A percentile compares a stretch with the other conserved stretches of the same genome.
These are phyloP conservation scores for Aureobasidium sp. DNA, from an alignment of 2,329 filamentous ascomycete genomes.

Conservation along the genomic window DNA sequence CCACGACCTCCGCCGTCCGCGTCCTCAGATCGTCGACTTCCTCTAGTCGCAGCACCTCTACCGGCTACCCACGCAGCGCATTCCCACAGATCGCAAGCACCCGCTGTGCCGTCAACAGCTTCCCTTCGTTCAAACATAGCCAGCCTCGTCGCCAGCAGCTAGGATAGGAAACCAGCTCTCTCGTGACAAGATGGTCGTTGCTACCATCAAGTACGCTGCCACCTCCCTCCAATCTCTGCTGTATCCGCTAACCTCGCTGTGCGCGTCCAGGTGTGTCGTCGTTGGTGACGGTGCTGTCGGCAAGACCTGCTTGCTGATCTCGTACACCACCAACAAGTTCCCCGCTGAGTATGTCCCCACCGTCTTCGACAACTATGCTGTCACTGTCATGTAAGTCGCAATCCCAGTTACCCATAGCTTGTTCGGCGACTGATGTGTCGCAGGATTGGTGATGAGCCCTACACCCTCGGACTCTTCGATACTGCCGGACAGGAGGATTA, in stretches of 20 bases:
- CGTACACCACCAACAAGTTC: constrained; percentile 99
- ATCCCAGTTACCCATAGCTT: no score
- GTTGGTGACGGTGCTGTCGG: constrained; percentile 98
- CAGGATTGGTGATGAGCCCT: constrained; percentile 98
- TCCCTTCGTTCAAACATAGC: not conserved
- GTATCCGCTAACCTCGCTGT: not conserved
- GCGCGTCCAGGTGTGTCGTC: constrained; percentile 72
- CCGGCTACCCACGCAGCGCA: not conserved
- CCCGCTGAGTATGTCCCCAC: constrained; percentile 99
- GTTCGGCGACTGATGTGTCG: not conserved
- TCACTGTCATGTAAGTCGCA: constrained; percentile 90
- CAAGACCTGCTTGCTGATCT: constrained; percentile 98
- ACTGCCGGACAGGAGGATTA: constrained; percentile 98
- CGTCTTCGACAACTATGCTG: constrained; percentile 99
- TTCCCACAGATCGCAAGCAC: not conserved
- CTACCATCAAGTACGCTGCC: constrained; percentile 24
- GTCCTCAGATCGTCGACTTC: not conserved
- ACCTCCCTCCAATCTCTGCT: not conserved
- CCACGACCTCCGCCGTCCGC: not conserved
- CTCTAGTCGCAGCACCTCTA: constrained; percentile 1
- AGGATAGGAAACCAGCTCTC: not conserved
- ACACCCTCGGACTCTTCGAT: constrained; percentile 96
- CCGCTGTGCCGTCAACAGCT: not conserved
- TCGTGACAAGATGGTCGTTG: constrained; percentile 22
- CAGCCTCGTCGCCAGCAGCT: not conserved